phyloP scores from a whole-genome alignment of 306 rosid genomes.

The Hylodesmum podocarpum region DNA sequence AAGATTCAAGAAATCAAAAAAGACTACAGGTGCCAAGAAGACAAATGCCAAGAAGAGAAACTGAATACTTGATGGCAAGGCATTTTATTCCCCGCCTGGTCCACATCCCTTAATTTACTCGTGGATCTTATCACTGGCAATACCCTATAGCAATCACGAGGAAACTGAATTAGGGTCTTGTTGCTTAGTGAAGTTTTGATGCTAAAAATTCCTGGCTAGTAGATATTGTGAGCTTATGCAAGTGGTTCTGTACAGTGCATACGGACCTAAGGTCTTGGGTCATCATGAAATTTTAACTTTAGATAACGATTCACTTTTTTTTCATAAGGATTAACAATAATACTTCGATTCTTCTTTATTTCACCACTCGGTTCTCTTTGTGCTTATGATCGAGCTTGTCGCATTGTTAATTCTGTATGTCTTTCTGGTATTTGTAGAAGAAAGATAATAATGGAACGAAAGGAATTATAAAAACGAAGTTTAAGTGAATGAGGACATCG shows the following conservation, averaged over 20 bases:
- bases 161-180: slow-evolving; percentile 13
- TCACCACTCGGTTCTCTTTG: not conserved
- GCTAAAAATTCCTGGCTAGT: not conserved
- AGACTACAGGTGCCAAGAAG: slow-evolving; percentile 53
- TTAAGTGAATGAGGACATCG: not conserved
- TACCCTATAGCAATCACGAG: not conserved
- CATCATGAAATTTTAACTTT: not conserved
- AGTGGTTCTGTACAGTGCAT: slow-evolving; percentile 25
- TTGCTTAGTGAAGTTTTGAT: slow-evolving; percentile 16
- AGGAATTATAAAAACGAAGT: not conserved
- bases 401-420: not conserved
- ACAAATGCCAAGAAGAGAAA: slow-evolving; percentile 50
- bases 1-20: slow-evolving; percentile 48
- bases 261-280: not conserved
- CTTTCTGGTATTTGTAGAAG: not conserved
- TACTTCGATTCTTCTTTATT: not conserved
- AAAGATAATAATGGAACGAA: not conserved
- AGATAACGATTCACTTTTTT: not conserved
- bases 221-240: slow-evolving; percentile 8
- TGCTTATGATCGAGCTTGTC: not conserved
- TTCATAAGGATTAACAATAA: not conserved
- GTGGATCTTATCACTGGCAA: slow-evolving; percentile 12
- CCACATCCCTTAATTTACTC: slow-evolving; percentile 28
- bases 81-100: slow-evolving; percentile 12
- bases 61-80: slow-evolving; percentile 25